Base-by-base conservation (phyloP, 176 grass and related monocot species). In the Oryza brachyantha region DNA sequence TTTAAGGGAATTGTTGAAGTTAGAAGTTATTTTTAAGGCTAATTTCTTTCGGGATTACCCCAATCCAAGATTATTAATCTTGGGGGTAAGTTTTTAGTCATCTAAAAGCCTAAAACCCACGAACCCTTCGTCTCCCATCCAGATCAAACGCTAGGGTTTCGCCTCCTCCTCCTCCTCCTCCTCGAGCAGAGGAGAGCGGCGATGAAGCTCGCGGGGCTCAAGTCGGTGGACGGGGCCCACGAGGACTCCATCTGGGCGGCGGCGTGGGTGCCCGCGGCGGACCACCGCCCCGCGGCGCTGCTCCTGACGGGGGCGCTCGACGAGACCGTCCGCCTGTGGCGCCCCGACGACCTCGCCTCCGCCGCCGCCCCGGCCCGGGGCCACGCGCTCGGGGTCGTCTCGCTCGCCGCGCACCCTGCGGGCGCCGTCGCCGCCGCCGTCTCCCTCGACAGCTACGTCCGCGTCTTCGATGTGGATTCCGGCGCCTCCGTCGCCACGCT, bases 221-320 rank as follows among this genome's bases (percentile, higher is more conserved):
- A 93, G 78, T 85, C 86, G 25, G 78, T 88, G 54, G 96, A 98
- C 64, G 83, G 63, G 29, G 87, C 87, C 12, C 96, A 98, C 77
- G 92, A 98, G 24, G 92, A 98, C 61, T 98, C 96, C n/a, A 79
- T 98, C 81, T 98, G 89, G 96, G 96, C 96, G 60, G 90, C 83
- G 37, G 75, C 83, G 24, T 98, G 92, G 96, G 89, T 88, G 36
- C 91, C 94, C 2, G 85, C 91, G 12, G 76, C 74, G 25, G 73
- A 84, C 17, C 70, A 66, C 60, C 80, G 89, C 48, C 75, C 92
- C 35, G 48, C 89, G 14, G 83, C 85, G 24, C 80, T 98, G 80
- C 83, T 98, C 61, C 85, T 98, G 22, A 98, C 90, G 11, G 90
- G 96, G 2, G 85, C 87, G 21, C 88, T 98, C 70, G 90, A 98